phyloP scores from a whole-genome alignment of 2,329 filamentous ascomycete species.

The Clonostachys rosea region DNA sequence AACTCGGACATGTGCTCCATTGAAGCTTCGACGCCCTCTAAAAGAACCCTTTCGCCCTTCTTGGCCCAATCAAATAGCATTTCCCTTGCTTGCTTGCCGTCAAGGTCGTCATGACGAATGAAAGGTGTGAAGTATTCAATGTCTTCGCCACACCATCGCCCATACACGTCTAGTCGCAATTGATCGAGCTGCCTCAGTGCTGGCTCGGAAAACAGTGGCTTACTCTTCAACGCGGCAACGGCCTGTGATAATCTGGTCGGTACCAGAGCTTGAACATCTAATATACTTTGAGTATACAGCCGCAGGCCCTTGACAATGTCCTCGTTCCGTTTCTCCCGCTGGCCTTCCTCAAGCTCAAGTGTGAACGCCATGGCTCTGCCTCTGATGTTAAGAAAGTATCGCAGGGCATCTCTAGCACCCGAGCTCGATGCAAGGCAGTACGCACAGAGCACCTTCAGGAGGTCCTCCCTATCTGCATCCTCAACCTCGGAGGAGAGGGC shows the following conservation, averaged over 20 bases:
- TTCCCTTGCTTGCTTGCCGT: constrained; percentile 52
- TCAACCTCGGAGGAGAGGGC: constrained; percentile 55
- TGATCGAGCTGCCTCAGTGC: constrained; percentile 63
- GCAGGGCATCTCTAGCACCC: constrained; percentile 71
- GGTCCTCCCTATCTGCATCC: constrained; percentile 37
- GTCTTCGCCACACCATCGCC: constrained; percentile 76
- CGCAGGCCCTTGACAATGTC: constrained; percentile 61
- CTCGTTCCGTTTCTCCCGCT: constrained; percentile 28
- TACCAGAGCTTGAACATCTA: constrained; percentile 72
- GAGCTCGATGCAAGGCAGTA: constrained; percentile 80
- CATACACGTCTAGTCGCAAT: constrained; percentile 72
- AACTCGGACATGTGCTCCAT: constrained; percentile 61
- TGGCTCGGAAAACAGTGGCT: constrained; percentile 67
- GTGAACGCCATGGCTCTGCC: constrained; percentile 61
- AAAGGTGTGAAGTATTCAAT: constrained; percentile 84
- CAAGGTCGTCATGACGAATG: constrained; percentile 74
- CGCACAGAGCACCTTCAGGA: constrained; percentile 73
- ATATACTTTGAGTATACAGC: constrained; percentile 72
- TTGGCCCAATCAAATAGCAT: constrained; percentile 62
- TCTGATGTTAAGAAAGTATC: constrained; percentile 73
- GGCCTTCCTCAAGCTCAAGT: constrained; percentile 46
- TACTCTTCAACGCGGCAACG: constrained; percentile 62
- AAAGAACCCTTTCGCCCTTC: constrained; percentile 52
- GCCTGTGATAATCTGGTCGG: constrained; percentile 68
- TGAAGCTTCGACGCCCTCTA: constrained; percentile 56